phyloP scores from a whole-genome alignment of 768 basidiomycete genomes.

The Leccinellum rugosiceps region DNA sequence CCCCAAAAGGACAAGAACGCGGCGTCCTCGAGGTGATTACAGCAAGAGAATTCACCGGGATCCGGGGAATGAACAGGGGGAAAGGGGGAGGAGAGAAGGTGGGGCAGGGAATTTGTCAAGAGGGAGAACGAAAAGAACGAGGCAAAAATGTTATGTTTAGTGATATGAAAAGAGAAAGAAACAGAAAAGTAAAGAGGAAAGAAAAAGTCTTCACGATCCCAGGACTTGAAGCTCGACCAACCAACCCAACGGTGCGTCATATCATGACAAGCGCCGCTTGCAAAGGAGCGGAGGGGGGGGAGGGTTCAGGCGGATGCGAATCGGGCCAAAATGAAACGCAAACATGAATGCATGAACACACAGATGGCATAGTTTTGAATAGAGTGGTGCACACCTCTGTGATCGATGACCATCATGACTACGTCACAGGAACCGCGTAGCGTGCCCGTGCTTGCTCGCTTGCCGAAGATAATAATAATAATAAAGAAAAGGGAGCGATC shows the following conservation, averaged over 20 bases:
- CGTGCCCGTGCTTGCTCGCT: background rate
- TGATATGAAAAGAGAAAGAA: slow-evolving; percentile 13
- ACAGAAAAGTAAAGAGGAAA: background rate
- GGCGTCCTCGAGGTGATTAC: slow-evolving; percentile 32
- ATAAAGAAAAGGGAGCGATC: slow-evolving; percentile 5
- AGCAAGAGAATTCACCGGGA: slow-evolving; percentile 11
- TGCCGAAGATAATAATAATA: background rate
- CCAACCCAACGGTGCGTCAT: slow-evolving; percentile 1
- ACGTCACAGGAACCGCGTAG: slow-evolving; percentile 29
- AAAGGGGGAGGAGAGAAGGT: background rate
- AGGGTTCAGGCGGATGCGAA: slow-evolving; percentile 29
- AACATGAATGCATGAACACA: slow-evolving; percentile 12
- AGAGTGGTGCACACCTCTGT: background rate
- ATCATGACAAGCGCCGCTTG: background rate
- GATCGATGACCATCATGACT: slow-evolving; percentile 8
- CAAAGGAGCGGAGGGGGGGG: background rate
- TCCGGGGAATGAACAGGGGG: slow-evolving; percentile 1
- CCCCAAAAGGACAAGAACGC: slow-evolving; percentile 13
- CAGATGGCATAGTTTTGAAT: background rate
- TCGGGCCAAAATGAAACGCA: background rate
- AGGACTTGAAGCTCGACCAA: background rate
- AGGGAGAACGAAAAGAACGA: background rate
- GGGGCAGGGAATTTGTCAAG: slow-evolving; percentile 3
- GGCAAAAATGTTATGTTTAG: background rate
- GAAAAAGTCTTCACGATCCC: background rate